These are phyloP conservation scores for Epichloe glyceriae DNA, from an alignment of 2,329 filamentous ascomycete species.

Conservation along the genomic window DNA sequence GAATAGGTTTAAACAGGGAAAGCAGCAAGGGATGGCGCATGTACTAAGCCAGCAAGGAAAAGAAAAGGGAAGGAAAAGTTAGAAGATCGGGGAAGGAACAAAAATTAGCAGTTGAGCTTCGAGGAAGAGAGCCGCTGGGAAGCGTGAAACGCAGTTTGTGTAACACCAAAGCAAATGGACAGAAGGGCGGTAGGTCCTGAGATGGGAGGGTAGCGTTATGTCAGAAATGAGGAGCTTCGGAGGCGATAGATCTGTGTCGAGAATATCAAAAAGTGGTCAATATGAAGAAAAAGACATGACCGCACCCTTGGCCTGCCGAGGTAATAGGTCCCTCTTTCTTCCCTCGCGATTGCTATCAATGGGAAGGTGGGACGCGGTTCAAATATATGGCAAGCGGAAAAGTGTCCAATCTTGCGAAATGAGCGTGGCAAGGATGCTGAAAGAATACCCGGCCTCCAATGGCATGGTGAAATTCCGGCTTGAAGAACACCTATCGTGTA, in stretches of 20 bases:
- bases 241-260: constrained; percentile 1
- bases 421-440: background rate
- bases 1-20: background rate
- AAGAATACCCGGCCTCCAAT: constrained; percentile 3
- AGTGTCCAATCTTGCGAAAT: background rate
- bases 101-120: constrained; percentile 3
- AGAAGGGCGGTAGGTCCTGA: constrained; percentile 4
- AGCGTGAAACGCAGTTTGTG: constrained; percentile 15
- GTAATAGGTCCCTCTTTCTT: constrained; percentile 4
- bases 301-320: constrained; percentile 1
- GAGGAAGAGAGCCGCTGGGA: constrained; percentile 9
- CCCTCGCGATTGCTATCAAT: constrained; percentile 2
- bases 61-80: background rate
- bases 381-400: background rate
- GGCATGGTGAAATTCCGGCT: constrained; percentile 3
- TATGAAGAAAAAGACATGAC: background rate
- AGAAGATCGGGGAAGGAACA: background rate
- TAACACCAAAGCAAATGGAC: constrained; percentile 11
- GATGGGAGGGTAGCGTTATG: background rate
- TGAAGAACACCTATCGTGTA: background rate
- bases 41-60: background rate
- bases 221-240: constrained; percentile 7
- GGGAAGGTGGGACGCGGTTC: constrained; percentile 4
- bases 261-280: background rate
- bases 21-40: background rate